These are phyloP conservation scores for Rhizoclosmatium globosum DNA, from an alignment of 192 early-diverging fungal genomes.

Conservation along the genomic window DNA sequence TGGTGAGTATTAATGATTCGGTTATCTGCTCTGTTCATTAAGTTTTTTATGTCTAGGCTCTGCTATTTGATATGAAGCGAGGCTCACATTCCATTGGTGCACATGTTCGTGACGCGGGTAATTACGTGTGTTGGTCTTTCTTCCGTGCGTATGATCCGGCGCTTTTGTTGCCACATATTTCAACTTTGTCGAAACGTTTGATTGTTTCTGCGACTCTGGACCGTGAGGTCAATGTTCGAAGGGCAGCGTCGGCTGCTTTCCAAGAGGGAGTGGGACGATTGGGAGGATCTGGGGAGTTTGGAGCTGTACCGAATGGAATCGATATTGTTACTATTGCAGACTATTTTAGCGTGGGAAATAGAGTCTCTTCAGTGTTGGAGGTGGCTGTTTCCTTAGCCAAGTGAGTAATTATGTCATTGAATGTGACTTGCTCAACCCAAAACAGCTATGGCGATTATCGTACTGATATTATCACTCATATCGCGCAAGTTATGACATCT, in stretches of 20 bases:
- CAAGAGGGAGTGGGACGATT: slow-evolving; percentile 96
- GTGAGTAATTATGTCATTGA: slow-evolving; percentile 46
- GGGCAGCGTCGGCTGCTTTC: slow-evolving; percentile 95
- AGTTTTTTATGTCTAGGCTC: slow-evolving; percentile 54
- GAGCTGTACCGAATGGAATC: slow-evolving; percentile 87
- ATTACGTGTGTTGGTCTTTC: slow-evolving; percentile 98
- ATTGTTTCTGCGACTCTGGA: slow-evolving; percentile 87
- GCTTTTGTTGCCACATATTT: slow-evolving; percentile 70
- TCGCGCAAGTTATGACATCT: slow-evolving; percentile 67
- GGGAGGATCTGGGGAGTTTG: slow-evolving; percentile 53
- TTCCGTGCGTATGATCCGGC: slow-evolving; percentile 85
- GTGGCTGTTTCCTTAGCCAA: slow-evolving; percentile 78
- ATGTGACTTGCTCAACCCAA: not conserved
- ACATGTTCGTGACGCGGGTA: slow-evolving; percentile 94
- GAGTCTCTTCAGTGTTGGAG: slow-evolving; percentile 74
- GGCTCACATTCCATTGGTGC: slow-evolving; percentile 92
- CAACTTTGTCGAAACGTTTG: slow-evolving; percentile 75
- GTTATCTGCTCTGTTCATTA: no score
- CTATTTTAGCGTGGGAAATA: slow-evolving; percentile 91
- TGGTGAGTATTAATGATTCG: slow-evolving; percentile 56
- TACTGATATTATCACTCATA: slow-evolving; percentile 73
- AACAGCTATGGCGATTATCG: slow-evolving; percentile 79
- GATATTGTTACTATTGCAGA: slow-evolving; percentile 90
- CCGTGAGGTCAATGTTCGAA: slow-evolving; percentile 90
- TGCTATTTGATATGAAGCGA: slow-evolving; percentile 88